phyloP scores from a whole-genome alignment of 179 eudicot species.

The Beta macrorhiza region DNA sequence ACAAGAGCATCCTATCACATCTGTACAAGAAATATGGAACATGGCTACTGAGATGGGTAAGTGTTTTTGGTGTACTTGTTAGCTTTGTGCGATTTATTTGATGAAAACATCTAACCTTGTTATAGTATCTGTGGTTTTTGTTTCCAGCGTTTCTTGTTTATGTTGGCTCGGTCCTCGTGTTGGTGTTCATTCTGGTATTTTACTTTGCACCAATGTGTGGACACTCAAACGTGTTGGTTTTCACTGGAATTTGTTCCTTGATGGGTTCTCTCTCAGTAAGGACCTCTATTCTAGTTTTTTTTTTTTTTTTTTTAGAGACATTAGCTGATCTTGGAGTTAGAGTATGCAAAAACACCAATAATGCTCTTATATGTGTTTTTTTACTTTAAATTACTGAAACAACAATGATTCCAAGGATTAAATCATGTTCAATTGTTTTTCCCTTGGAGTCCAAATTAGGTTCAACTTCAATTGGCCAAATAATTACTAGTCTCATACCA shows the following conservation, averaged over 20 bases:
- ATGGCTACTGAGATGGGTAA: constrained; percentile 64
- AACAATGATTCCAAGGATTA: neutral
- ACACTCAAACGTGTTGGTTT: constrained; percentile 57
- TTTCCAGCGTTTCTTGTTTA: constrained; percentile 61
- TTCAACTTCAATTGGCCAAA: neutral
- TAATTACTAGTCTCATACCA: neutral
- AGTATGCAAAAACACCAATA: neutral
- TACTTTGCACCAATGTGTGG: constrained; percentile 59
- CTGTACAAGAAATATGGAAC: constrained; percentile 63
- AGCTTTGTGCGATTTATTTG: neutral
- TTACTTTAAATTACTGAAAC: neutral
- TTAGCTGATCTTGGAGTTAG: neutral
- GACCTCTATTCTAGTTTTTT: neutral
- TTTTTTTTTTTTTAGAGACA: neutral
- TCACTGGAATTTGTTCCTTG: constrained; percentile 71
- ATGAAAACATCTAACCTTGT: neutral
- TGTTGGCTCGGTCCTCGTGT: constrained; percentile 47
- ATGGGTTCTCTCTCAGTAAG: constrained; percentile 83
- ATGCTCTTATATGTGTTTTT: neutral
- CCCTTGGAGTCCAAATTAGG: neutral
- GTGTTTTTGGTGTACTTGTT: neutral
- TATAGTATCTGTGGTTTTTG: neutral
- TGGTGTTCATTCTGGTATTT: constrained; percentile 56
- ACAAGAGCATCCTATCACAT: constrained; percentile 52
- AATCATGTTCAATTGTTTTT: neutral